Conservation (phyloP, 192 early-diverging fungal genomes). For the Phlyctochytrium arcticum region DNA sequence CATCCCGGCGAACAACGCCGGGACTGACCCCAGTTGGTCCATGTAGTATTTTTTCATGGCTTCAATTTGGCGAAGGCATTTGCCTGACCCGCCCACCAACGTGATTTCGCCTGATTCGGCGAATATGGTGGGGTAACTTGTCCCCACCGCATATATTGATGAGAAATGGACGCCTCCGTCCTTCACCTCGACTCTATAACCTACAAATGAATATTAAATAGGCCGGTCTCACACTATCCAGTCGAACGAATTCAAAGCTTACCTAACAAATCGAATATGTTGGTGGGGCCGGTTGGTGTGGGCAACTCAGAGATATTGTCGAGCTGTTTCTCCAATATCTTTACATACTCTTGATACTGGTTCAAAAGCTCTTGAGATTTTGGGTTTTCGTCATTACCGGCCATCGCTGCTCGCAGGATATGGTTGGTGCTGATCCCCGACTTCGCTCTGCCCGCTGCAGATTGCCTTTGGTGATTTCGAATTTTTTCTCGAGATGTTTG, state of each 20-base stretch:
- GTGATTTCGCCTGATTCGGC: conserved; percentile 65
- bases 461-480: too few species aligned
- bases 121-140: conserved; percentile 65
- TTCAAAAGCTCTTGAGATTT: conserved; percentile 61
- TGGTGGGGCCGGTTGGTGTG: conserved; percentile 45
- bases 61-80: conserved; percentile 39
- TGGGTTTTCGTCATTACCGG: too few species aligned
- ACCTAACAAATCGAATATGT: too few species aligned
- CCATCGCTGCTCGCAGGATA: conserved; percentile 57
- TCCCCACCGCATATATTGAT: conserved; percentile 64
- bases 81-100: conserved; percentile 61
- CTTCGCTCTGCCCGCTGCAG: conserved; percentile 38
- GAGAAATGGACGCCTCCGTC: conserved; percentile 71
- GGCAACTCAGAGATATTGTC: background rate
- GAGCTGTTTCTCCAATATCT: conserved; percentile 16
- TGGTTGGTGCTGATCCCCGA: conserved; percentile 45
- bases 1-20: conserved; percentile 71
- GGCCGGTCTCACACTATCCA: too few species aligned
- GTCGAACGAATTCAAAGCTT: too few species aligned
- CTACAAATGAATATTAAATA: conserved; percentile 11
- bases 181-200: conserved; percentile 43
- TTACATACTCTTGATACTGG: conserved; percentile 34
- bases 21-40: conserved; percentile 66
- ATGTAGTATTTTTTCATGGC: conserved; percentile 55
- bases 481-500: too few species aligned